phyloP scores from a whole-genome alignment of 1,139 yeast genomes.

The Kurtzmaniella quercitrusa region DNA sequence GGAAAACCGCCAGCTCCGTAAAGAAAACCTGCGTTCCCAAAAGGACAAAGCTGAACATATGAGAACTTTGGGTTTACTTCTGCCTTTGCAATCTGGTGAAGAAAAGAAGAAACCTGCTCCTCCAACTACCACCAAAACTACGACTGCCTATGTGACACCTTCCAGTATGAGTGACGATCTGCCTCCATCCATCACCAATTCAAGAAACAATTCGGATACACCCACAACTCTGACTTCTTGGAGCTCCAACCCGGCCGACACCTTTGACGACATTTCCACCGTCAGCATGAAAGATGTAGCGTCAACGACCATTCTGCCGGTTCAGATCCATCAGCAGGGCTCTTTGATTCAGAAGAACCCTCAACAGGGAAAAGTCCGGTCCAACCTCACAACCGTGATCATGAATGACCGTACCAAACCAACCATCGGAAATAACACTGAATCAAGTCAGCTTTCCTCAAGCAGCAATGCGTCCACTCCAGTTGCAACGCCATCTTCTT shows the following conservation, averaged over 20 bases:
- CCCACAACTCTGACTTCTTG: constrained; percentile 7
- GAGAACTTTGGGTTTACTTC: constrained; percentile 32
- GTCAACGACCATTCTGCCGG: constrained; percentile 13
- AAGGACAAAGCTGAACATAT: constrained; percentile 9
- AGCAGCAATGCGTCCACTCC: not conserved
- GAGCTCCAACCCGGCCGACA: constrained; percentile 7
- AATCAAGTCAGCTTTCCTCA: not conserved
- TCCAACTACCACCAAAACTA: not conserved
- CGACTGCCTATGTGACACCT: constrained; percentile 19
- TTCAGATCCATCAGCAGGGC: constrained; percentile 8
- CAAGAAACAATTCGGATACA: constrained; percentile 6
- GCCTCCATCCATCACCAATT: constrained; percentile 13
- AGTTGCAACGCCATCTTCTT: not conserved
- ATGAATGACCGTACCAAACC: not conserved
- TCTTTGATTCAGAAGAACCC: constrained; percentile 8
- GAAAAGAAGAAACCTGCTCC: constrained; percentile 1
- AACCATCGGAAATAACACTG: not conserved
- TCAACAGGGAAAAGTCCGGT: not conserved
- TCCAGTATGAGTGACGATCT: constrained; percentile 27
- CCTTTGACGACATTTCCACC: constrained; percentile 2
- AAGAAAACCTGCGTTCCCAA: constrained; percentile 27
- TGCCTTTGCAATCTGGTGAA: constrained; percentile 40
- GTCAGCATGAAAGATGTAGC: constrained; percentile 10
- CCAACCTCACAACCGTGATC: not conserved
- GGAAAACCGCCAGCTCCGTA: constrained; percentile 38